These are phyloP conservation scores for Kluyveromyces lactis DNA, from an alignment of 805 yeast species.

Conservation along the genomic window DNA sequence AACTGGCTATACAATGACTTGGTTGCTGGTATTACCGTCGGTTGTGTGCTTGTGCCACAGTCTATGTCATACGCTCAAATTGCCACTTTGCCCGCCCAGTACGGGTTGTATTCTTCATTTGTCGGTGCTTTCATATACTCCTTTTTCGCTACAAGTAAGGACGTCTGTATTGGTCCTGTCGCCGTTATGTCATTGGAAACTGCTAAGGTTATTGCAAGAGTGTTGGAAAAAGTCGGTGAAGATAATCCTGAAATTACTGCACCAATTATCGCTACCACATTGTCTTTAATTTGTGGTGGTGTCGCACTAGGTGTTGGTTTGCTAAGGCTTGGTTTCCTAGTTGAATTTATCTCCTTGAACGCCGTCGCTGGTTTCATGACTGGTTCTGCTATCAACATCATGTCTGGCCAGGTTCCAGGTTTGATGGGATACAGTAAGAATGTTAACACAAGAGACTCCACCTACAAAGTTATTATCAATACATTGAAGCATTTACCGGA, in stretches of 20 bases:
- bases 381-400: conserved; percentile 82
- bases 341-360: conserved; percentile 83
- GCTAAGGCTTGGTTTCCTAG: conserved; percentile 75
- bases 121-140: conserved; percentile 86
- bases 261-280: conserved; percentile 70
- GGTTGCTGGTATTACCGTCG: conserved; percentile 90
- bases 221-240: conserved; percentile 41
- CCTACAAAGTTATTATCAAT: conserved; percentile 63
- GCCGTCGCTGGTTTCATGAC: conserved; percentile 93
- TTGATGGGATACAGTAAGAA: conserved; percentile 63
- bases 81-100: conserved; percentile 74
- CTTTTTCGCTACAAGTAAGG: conserved; percentile 90
- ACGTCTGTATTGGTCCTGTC: conserved; percentile 93
- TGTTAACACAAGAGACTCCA: conserved; percentile 65
- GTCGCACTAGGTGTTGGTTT: conserved; percentile 78
- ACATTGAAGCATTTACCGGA: conserved; percentile 63
- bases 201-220: conserved; percentile 64
- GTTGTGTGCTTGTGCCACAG: conserved; percentile 89
- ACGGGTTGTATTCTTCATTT: conserved; percentile 85
- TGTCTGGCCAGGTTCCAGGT: conserved; percentile 79
- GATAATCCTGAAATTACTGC: conserved; percentile 35
- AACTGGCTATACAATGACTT: conserved; percentile 77
- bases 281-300: conserved; percentile 78
- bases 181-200: conserved; percentile 91
- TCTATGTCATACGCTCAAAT: conserved; percentile 90